These are phyloP conservation scores for Zostera marina DNA, from an alignment of 116 monocot species.

Conservation along the genomic window DNA sequence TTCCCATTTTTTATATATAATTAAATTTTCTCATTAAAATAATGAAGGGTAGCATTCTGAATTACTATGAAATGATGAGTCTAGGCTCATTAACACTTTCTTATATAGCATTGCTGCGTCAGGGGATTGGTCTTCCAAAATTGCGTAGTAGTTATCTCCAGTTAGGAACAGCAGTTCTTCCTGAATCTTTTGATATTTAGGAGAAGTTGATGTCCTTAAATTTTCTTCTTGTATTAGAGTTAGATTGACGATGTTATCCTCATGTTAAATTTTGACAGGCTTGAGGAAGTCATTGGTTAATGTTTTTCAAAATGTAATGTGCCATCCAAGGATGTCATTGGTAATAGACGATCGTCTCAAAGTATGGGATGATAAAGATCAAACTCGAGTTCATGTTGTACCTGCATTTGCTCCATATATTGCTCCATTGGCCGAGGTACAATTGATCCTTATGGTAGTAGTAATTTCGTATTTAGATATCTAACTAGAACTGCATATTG, in stretches of 20 bases:
- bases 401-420: conserved; percentile 97
- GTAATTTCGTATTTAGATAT: neutral
- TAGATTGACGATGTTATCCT: neutral
- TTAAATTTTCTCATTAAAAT: no score
- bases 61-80: no score
- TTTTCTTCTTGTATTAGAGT: neutral
- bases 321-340: conserved; percentile 84
- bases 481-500: no score
- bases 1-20: conserved; percentile 2
- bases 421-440: conserved; percentile 97
- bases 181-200: no score
- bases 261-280: conserved; percentile 17
- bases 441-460: neutral
- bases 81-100: no score
- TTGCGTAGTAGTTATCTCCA: no score
- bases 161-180: no score
- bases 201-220: no score
- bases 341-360: conserved; percentile 96
- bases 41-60: no score
- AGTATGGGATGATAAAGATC: conserved; percentile 99
- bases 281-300: conserved; percentile 66
- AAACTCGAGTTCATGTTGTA: conserved; percentile 92
- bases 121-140: no score
- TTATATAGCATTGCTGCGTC: no score
- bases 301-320: conserved; percentile 87